Base-by-base conservation (phyloP, 768 basidiomycete species). In the Agrocybe chaxingu region DNA sequence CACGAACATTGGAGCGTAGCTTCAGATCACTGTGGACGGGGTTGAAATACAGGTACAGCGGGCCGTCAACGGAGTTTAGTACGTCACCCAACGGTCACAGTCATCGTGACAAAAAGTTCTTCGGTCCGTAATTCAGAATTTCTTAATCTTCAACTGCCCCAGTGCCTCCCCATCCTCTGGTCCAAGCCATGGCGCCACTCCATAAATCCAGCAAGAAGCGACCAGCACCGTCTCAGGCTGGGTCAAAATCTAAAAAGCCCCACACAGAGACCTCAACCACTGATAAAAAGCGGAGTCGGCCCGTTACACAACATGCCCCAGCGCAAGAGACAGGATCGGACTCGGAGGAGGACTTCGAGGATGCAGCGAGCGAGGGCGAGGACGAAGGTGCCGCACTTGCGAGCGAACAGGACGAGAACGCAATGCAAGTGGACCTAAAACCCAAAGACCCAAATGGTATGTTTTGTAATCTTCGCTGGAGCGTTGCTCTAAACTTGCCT, bases 401-500 rank as follows among this genome's bases (percentile, higher is more conserved):
- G 19, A 69, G 68, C n/a, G 67, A 62, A 12, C 58, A 66, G 9
- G 71, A 66, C 24, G 68, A 69, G 30, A 65, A 66, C 4, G 69
- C 62, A 1, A 70, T 59, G 53, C 62, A 62, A 8, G 65, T 66
- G 7, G 69, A 73, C 52, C 61, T 67, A 60, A 61, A 60, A 33
- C 60, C 70, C 13, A 85, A 82, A 59, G 80, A 85, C 63, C 75
- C 81, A 10, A 81, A 82, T 62, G 82, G 87, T 87, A 57, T 47
- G 70, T 62, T 13, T 42, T 8, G 37, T 48, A 37, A n/a, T 47
- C 13, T 33, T 18, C 44, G 9, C 3, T 19, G n/a, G 42, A 19
- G 10, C 16, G 8, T 30, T 39, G 18, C 12, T 34, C 12, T 10
- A 48, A 48, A 43, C 16, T 16, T 16, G 16, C 16, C 16, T 16